phyloP scores from a whole-genome alignment of 345 rosid species.

The Hypericum perforatum region DNA sequence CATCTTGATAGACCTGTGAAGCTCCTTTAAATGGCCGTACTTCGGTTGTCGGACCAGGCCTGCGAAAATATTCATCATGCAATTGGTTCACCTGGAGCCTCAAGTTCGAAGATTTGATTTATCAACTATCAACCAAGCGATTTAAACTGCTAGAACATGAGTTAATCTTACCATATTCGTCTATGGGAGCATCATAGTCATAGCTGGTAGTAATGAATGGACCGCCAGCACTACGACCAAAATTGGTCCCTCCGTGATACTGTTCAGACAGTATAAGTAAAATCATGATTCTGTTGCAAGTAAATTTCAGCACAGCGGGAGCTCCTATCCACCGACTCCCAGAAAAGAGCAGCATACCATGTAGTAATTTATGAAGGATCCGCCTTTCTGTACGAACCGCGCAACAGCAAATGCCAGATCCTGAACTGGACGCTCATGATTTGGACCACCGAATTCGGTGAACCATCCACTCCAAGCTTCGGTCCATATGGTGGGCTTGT shows the following conservation, averaged over 20 bases:
- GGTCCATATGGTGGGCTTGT: constrained; percentile 95
- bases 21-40: constrained; percentile 94
- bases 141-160: background rate
- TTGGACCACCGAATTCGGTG: constrained; percentile 88
- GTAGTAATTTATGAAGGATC: constrained; percentile 91
- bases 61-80: constrained; percentile 12
- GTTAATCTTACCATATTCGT: constrained; percentile 84
- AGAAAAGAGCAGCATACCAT: constrained; percentile 42
- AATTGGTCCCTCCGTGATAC: constrained; percentile 99
- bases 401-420: constrained; percentile 98
- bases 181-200: constrained; percentile 93
- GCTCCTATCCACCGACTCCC: background rate
- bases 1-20: constrained; percentile 91
- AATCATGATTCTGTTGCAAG: constrained; percentile 1
- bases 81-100: background rate
- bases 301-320: background rate
- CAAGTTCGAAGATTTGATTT: background rate
- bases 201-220: constrained; percentile 97
- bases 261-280: constrained; percentile 27
- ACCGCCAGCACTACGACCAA: constrained; percentile 97
- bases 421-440: constrained; percentile 86
- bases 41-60: constrained; percentile 95
- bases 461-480: constrained; percentile 99
- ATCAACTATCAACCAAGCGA: background rate
- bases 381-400: constrained; percentile 90